phyloP scores from a whole-genome alignment of 176 grass and related monocot genomes.

The Paspalum vaginatum region DNA sequence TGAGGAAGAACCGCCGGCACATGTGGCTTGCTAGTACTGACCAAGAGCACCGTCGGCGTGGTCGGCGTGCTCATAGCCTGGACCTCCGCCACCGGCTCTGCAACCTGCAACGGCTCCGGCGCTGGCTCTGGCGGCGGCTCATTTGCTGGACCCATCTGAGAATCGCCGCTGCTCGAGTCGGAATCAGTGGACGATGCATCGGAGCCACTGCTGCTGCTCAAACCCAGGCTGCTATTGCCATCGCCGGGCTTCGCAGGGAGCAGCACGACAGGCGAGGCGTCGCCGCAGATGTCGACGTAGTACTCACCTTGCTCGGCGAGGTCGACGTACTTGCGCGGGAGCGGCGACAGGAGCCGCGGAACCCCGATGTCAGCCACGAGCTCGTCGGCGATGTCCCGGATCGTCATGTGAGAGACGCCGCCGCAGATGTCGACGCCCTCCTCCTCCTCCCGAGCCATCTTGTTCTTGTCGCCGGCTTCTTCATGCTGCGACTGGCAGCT shows the following conservation, averaged over 20 bases:
- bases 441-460: not conserved
- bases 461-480: not conserved
- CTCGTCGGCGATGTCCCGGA: conserved; percentile 26
- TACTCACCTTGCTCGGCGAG: conserved; percentile 20
- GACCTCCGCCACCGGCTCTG: too few species aligned
- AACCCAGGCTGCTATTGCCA: not conserved
- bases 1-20: not conserved
- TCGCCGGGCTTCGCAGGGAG: not conserved
- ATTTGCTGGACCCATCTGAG: not conserved
- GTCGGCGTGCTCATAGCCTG: not conserved
- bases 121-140: not conserved
- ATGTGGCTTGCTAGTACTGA: not conserved
- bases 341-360: conserved; percentile 7
- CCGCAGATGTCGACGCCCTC: not conserved
- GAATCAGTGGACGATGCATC: conserved; percentile 5
- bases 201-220: conserved; percentile 16
- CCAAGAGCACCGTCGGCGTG: not conserved
- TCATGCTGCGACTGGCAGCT: conserved; percentile 2
- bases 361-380: conserved; percentile 5
- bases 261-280: conserved; percentile 38
- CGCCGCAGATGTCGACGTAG: conserved; percentile 47
- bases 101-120: not conserved
- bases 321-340: conserved; percentile 9
- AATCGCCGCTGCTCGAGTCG: not conserved
- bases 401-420: not conserved